Evolutionary conservation across 805 yeast species (phyloP).

Genomic region (Kodamaea leandrae): DNA sequence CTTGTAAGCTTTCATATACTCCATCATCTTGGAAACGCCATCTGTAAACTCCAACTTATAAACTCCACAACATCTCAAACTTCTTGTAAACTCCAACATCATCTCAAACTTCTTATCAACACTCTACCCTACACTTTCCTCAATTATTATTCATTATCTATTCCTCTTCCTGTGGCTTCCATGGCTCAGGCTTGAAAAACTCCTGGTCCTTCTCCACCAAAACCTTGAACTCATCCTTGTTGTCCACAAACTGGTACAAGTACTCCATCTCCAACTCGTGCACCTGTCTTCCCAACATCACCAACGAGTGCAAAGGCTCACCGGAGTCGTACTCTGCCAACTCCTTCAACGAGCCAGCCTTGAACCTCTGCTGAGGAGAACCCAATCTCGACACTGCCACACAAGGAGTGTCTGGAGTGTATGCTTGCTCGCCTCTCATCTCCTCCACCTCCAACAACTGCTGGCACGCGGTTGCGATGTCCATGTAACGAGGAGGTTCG

Average conservation of each 20-base stretch:
- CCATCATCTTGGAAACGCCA: too few species aligned
- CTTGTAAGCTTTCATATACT: too few species aligned
- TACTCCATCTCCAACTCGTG: slow-evolving; percentile 92
- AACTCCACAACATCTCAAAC: too few species aligned
- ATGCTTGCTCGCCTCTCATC: slow-evolving; percentile 68
- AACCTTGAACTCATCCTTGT: slow-evolving; percentile 48
- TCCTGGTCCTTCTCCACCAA: slow-evolving; percentile 55
- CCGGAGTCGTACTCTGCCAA: slow-evolving; percentile 85
- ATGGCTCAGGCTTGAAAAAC: slow-evolving; percentile 69
- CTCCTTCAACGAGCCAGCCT: slow-evolving; percentile 80
- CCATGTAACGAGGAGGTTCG: slow-evolving; percentile 97
- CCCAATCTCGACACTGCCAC: slow-evolving; percentile 92
- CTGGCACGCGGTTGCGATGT: slow-evolving; percentile 81
- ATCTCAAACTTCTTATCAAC: too few species aligned
- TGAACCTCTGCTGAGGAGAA: slow-evolving; percentile 75
- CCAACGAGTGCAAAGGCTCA: slow-evolving; percentile 88
- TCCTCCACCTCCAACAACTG: slow-evolving; percentile 90
- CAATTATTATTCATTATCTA: background rate
- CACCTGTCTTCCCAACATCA: slow-evolving; percentile 87
- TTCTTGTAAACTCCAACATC: too few species aligned
- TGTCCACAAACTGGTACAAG: slow-evolving; percentile 69
- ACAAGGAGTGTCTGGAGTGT: slow-evolving; percentile 85
- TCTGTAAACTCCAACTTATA: too few species aligned
- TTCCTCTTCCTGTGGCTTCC: slow-evolving; percentile 46
- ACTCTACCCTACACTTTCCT: too few species aligned